Evolutionary conservation across 352 stramenopile species (phyloP).

Genomic region (Globisporangium apiculatum): DNA sequence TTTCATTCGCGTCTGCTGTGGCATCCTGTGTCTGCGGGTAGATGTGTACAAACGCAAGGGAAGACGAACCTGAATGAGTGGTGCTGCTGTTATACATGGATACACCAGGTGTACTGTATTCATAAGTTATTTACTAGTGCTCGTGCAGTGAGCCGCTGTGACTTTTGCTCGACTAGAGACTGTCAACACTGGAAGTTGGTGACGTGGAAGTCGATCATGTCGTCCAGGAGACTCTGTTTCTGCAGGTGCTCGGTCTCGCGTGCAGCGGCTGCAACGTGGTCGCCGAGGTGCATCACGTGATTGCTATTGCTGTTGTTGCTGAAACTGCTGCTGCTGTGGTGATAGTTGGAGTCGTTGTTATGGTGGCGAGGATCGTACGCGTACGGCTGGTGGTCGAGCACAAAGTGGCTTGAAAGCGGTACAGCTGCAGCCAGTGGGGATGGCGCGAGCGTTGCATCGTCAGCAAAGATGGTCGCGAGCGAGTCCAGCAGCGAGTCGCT

Average conservation of each 20-base stretch:
- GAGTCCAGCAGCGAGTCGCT: conserved; percentile 15
- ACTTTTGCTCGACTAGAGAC: neutral
- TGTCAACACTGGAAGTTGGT: conserved; percentile 21
- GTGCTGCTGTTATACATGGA: too few species aligned
- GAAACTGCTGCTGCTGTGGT: neutral
- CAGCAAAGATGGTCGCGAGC: conserved; percentile 27
- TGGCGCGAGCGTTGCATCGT: conserved; percentile 5
- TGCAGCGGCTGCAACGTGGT: neutral
- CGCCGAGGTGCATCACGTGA: neutral
- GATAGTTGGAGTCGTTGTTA: too few species aligned
- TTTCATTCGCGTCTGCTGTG: neutral
- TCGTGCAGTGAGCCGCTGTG: too few species aligned
- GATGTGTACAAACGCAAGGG: neutral
- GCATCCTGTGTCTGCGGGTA: neutral
- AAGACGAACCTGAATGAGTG: too few species aligned
- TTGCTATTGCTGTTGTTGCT: neutral
- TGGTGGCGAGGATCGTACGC: neutral
- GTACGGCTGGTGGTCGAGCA: neutral
- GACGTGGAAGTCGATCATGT: conserved; percentile 47
- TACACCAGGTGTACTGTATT: neutral
- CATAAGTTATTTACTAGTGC: conserved; percentile 3
- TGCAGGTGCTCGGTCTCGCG: conserved; percentile 5
- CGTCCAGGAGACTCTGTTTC: conserved; percentile 27
- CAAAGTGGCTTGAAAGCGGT: neutral
- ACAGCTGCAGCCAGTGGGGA: neutral